Percentiles rank a stretch among this genome's conserved stretches.
Conservation (phyloP, 2,329 filamentous ascomycete species). For the Claviceps capensis region DNA sequence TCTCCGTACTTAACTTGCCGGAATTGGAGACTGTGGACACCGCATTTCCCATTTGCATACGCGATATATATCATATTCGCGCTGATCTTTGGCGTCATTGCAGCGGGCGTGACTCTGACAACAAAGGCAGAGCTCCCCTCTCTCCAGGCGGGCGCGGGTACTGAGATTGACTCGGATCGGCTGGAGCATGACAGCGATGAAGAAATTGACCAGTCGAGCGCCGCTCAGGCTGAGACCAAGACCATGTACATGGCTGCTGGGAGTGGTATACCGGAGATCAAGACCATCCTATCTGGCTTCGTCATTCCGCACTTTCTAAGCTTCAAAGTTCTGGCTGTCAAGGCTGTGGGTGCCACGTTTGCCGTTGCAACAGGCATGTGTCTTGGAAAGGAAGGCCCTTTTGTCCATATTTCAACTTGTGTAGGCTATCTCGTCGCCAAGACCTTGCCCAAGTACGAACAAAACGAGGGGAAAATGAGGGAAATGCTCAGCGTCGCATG, state of each 20-base stretch:
- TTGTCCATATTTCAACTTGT: slow-evolving; percentile 47
- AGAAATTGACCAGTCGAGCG: slow-evolving; percentile 4
- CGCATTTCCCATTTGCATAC: slow-evolving; percentile 11
- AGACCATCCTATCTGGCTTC: slow-evolving; percentile 47
- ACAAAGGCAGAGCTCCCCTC: slow-evolving; percentile 27
- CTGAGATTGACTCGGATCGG: slow-evolving; percentile 10
- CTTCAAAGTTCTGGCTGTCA: slow-evolving; percentile 39
- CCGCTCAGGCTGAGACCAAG: slow-evolving; percentile 22
- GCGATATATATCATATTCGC: slow-evolving; percentile 15
- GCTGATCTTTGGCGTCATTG: slow-evolving; percentile 13
- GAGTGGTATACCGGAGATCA: slow-evolving; percentile 47
- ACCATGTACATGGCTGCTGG: slow-evolving; percentile 46
- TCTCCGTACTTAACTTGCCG: slow-evolving; percentile 18
- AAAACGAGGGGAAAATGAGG: slow-evolving; percentile 42
- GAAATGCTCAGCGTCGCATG: slow-evolving; percentile 45
- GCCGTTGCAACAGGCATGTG: slow-evolving; percentile 46
- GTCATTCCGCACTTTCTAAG: slow-evolving; percentile 43
- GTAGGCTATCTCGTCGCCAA: slow-evolving; percentile 38
- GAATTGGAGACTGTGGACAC: slow-evolving; percentile 30
- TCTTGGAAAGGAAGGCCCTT: slow-evolving; percentile 47
- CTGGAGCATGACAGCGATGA: slow-evolving; percentile 5
- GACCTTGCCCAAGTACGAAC: slow-evolving; percentile 40
- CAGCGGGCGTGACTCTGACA: slow-evolving; percentile 14
- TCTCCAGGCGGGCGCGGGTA: slow-evolving; percentile 16
- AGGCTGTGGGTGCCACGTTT: slow-evolving; percentile 43